Evolutionary conservation across 225 moss, liverwort and hornwort genomes (phyloP).

Genomic region (Physcomitrium patens): DNA sequence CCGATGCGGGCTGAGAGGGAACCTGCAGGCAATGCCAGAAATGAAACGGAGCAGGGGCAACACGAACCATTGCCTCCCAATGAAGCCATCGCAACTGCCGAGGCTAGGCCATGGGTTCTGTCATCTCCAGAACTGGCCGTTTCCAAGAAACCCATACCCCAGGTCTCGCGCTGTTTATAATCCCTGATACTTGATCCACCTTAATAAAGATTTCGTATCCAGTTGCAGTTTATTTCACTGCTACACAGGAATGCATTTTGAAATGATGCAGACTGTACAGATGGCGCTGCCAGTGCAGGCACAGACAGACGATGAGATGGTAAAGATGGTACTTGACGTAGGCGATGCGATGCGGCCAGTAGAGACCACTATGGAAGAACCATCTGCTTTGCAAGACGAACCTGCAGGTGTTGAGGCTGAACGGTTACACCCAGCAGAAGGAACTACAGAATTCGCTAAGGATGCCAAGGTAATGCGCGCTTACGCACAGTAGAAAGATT

Average conservation of each 20-base stretch:
- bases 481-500: neutral
- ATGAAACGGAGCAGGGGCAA: neutral
- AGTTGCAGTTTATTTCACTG: neutral
- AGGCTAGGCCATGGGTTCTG: neutral
- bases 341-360: neutral
- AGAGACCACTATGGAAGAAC: neutral
- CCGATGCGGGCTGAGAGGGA: neutral
- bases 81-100: neutral
- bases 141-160: constrained; percentile 1
- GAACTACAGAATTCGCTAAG: neutral
- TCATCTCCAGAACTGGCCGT: too few species aligned
- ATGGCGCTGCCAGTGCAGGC: neutral
- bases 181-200: too few species aligned
- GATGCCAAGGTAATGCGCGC: neutral
- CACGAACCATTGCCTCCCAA: neutral
- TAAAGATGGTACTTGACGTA: constrained; percentile 14
- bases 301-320: constrained; percentile 26
- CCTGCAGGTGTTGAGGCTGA: neutral
- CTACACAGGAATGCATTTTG: neutral
- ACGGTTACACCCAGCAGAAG: neutral
- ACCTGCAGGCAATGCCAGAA: neutral
- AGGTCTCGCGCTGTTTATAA: constrained; percentile 7
- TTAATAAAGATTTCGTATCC: neutral
- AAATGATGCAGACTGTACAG: constrained; percentile 10
- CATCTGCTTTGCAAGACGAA: neutral